Conservation (phyloP, 768 basidiomycete species). For the Macrolepiota dolichaula region DNA sequence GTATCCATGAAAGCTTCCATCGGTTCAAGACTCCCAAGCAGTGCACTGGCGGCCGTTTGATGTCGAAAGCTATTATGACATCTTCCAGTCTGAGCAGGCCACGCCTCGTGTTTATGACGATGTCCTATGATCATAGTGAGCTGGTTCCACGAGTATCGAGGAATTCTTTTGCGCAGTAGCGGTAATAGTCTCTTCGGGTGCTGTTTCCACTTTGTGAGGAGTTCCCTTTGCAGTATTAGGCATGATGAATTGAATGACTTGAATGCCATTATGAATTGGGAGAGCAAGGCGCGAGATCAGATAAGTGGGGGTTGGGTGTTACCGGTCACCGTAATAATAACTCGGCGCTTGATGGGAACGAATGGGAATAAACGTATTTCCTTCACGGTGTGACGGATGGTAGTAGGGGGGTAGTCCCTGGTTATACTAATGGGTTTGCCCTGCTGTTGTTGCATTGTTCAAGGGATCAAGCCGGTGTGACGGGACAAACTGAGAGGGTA, state of each 20-base stretch:
- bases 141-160: not conserved
- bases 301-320: not conserved
- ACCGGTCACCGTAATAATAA: not conserved
- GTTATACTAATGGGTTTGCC: no score
- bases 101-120: constrained; percentile 10
- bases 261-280: not conserved
- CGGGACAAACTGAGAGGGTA: not conserved
- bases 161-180: not conserved
- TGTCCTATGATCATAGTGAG: not conserved
- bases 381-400: not conserved
- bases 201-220: not conserved
- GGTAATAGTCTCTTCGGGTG: not conserved
- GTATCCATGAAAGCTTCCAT: not conserved
- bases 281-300: not conserved
- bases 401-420: no score
- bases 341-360: not conserved
- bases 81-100: not conserved
- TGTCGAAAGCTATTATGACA: not conserved
- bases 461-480: not conserved
- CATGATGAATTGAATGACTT: not conserved
- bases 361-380: not conserved
- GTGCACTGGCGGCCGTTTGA: no score
- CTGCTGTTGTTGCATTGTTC: no score
- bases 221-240: not conserved
- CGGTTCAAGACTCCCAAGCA: not conserved